phyloP scores from a whole-genome alignment of 768 basidiomycete species.

The Hericium rajendrae region DNA sequence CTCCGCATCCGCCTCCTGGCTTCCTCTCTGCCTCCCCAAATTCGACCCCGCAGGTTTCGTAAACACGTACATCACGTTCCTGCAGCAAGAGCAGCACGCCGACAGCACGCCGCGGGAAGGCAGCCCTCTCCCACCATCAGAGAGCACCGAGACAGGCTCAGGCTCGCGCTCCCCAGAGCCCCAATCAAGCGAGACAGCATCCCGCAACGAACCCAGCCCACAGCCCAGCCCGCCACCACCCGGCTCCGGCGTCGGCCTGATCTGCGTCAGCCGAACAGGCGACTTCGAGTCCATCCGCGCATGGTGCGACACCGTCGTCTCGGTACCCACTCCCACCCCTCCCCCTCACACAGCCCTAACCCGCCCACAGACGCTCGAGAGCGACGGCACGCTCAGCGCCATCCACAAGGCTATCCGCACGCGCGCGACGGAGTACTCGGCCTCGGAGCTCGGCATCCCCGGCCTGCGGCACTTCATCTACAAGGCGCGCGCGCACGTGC shows the following conservation, averaged over 20 bases:
- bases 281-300: slow-evolving; percentile 78
- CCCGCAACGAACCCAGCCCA: neutral
- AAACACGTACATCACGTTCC: slow-evolving; percentile 79
- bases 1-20: slow-evolving; percentile 79
- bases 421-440: slow-evolving; percentile 52
- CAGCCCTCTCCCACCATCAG: neutral
- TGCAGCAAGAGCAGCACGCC: slow-evolving; percentile 23
- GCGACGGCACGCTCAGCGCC: slow-evolving; percentile 45
- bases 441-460: slow-evolving; percentile 74
- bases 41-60: slow-evolving; percentile 86
- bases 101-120: neutral
- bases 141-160: too few relatives aligned
- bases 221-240: neutral
- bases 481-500: slow-evolving; percentile 83
- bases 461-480: slow-evolving; percentile 92
- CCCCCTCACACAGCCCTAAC: neutral
- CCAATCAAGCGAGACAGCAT: too few relatives aligned
- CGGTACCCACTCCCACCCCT: slow-evolving; percentile 28
- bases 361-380: slow-evolving; percentile 46
- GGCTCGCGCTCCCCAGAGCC: too few relatives aligned
- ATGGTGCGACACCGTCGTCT: slow-evolving; percentile 63
- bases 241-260: slow-evolving; percentile 36
- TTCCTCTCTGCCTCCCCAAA: slow-evolving; percentile 92
- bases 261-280: slow-evolving; percentile 72
- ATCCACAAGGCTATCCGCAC: slow-evolving; percentile 38